Conservation (phyloP, 148 eudicot species). For the Cornus florida region DNA sequence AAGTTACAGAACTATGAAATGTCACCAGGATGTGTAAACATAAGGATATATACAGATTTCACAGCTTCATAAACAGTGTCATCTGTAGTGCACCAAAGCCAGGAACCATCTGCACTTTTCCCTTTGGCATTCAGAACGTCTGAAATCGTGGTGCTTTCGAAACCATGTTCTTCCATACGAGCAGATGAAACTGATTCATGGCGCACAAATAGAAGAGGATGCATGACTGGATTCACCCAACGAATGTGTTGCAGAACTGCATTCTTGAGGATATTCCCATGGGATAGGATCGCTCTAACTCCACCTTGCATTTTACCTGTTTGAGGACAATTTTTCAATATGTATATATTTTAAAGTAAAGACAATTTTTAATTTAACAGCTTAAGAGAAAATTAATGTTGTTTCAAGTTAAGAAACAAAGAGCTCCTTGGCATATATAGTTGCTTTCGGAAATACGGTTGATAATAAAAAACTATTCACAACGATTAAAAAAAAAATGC, state of each 20-base stretch:
- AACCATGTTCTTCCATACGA: constrained; percentile 86
- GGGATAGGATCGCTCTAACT: constrained; percentile 50
- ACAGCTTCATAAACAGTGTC: constrained; percentile 97
- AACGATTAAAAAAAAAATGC: no score
- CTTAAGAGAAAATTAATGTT: background rate
- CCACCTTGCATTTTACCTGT: constrained; percentile 72
- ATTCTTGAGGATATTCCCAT: constrained; percentile 56
- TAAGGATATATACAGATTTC: constrained; percentile 63
- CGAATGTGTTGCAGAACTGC: constrained; percentile 76
- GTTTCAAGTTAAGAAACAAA: constrained; percentile 4
- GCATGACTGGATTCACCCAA: constrained; percentile 53
- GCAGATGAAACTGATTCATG: constrained; percentile 66
- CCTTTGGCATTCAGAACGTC: constrained; percentile 85
- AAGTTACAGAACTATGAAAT: constrained; percentile 1
- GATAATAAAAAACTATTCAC: no score
- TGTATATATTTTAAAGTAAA: no score
- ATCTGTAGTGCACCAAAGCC: constrained; percentile 97
- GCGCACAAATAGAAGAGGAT: constrained; percentile 59
- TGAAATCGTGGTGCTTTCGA: constrained; percentile 90
- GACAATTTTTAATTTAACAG: background rate
- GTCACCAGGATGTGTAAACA: background rate
- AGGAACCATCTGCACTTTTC: constrained; percentile 94
- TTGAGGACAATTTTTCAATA: background rate
- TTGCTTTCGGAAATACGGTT: background rate
- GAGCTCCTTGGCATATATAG: background rate